Evolutionary conservation across 768 basidiomycete genomes (phyloP), one percentile per base, ranked within the genome.

Genomic region (Leucosporidium yakuticum): DNA sequence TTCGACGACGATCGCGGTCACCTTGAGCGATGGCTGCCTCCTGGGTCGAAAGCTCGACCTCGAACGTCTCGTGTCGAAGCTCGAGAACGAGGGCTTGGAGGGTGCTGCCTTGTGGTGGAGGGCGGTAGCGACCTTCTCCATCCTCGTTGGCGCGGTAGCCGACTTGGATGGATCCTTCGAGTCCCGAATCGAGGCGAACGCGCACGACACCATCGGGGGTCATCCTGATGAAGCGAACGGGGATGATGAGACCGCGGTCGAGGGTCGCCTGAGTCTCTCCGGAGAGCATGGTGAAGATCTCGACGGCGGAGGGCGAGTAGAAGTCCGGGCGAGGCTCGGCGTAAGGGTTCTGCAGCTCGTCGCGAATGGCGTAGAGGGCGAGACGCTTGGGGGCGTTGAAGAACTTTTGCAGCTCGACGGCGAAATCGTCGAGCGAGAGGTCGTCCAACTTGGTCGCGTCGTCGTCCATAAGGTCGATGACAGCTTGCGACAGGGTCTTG

Each of bases 391-490:
- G 85, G 69, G 91, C 87, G 72, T 87, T 81, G 78, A 90, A 87
- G 51, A 88, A 86, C 77, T 90, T 86, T 75, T 86, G 88, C 73
- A 98, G 85, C 78, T 89, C 94, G 79, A 88, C 86, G 19, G 95
- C 96, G 76, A 97, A 98, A 77, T 97, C 94, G 76, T 97, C 94
- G 72, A 98, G 82, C 74, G 91, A 96, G 64, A 98, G 86, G 73
- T 94, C 91, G 63, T 87, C 84, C 21, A 99, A 81, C 79, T 93
- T 95, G 71, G 85, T 86, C 69, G 91, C 87, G 32, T 79, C 81
- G 77, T 95, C 91, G 51, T 85, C 83, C 87, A 96, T 91, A 77
- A 99, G 87, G 56, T 87, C 80, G 20, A 85, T 84, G 55, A 99
- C 91, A 12, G 90, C 88, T 73, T 88, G 86, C 2, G 96, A 98